These are phyloP conservation scores for Alectoria sarmentosa DNA, from an alignment of 495 filamentous ascomycete species.

Conservation along the genomic window DNA sequence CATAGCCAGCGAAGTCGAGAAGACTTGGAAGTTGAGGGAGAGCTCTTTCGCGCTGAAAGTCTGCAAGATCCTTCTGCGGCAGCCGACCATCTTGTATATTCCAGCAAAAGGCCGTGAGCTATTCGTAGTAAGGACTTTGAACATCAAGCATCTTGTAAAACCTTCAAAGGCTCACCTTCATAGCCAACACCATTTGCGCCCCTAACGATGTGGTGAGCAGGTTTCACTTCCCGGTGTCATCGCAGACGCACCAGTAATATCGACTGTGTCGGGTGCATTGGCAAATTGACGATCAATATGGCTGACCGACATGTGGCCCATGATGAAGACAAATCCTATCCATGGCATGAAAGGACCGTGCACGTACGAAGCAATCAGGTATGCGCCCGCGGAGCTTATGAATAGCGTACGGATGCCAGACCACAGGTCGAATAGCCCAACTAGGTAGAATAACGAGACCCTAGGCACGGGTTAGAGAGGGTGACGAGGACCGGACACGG, in stretches of 20 bases:
- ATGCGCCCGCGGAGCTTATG: constrained; percentile 70
- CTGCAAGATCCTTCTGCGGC: constrained; percentile 69
- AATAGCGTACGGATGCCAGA: constrained; percentile 70
- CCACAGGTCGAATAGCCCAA: constrained; percentile 96
- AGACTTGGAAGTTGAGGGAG: constrained; percentile 63
- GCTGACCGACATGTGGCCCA: constrained; percentile 90
- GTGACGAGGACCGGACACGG: not conserved
- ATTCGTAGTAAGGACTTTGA: not conserved
- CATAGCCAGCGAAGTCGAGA: constrained; percentile 80
- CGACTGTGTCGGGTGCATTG: constrained; percentile 56
- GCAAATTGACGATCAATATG: constrained; percentile 75
- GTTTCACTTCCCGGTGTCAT: not conserved
- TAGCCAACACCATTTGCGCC: constrained; percentile 95
- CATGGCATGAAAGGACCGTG: constrained; percentile 97
- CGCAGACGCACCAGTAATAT: constrained; percentile 63
- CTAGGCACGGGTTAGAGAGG: constrained; percentile 29
- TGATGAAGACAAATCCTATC: constrained; percentile 88
- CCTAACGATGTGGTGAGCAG: constrained; percentile 22
- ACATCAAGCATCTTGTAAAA: not conserved
- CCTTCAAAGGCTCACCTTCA: constrained; percentile 54
- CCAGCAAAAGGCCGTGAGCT: constrained; percentile 93
- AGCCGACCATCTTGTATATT: constrained; percentile 87
- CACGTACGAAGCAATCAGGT: constrained; percentile 76
- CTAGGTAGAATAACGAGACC: constrained; percentile 78
- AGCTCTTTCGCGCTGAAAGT: constrained; percentile 77